Base-by-base conservation (phyloP, 495 filamentous ascomycete genomes). In the Jackrogersella minutella region DNA sequence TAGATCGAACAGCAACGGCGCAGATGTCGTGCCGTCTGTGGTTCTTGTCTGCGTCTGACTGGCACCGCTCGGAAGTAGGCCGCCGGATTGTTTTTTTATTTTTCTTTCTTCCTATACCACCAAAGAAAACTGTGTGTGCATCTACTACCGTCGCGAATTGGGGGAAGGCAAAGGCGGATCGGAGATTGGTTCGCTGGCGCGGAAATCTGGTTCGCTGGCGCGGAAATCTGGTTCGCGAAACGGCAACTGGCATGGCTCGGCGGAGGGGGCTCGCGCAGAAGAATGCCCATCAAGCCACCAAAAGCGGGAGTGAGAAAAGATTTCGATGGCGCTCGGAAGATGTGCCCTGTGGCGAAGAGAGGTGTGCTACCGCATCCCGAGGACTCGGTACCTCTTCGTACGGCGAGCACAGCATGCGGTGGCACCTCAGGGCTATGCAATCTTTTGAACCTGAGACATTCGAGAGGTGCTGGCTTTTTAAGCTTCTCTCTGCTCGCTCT, bases 321-420 rank as follows among this genome's bases (percentile, higher is more conserved):
- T n/a, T n/a, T n/a, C 19, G 47, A 56, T 64, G 60, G 43, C 59
- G 50, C 44, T 65, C 66, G 66, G 66, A 58, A 65, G 57, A 54
- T 40, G 50, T 30, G 3, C 4, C 46, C 44, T 46, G 31, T n/a
- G n/a, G n/a, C n/a, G n/a, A n/a, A n/a, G n/a, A n/a, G 57, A 53
- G 57, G 61, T 51, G 51, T 62, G 17, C 21, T 44, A 13, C 66
- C 36, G 26, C 30, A 58, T 65, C 49, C 61, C 66, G 66, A 65
- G 60, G 40, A 57, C 56, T 62, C 46, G 66, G 66, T 61, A 69
- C 3, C 3, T 30, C 61, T 56, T 60, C 43, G 66, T 41, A 69
- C 61, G 66, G 44, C 55, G 57, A 46, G 46, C 39, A 64, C 50
- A 46, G 55, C 65, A 60, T 64, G 43, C 58, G 58, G 26, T 30